A percentile compares a stretch with the other conserved stretches of the same genome.
phyloP scores from a whole-genome alignment of 2,329 filamentous ascomycete species.

The Pseudonectria foliicola region DNA sequence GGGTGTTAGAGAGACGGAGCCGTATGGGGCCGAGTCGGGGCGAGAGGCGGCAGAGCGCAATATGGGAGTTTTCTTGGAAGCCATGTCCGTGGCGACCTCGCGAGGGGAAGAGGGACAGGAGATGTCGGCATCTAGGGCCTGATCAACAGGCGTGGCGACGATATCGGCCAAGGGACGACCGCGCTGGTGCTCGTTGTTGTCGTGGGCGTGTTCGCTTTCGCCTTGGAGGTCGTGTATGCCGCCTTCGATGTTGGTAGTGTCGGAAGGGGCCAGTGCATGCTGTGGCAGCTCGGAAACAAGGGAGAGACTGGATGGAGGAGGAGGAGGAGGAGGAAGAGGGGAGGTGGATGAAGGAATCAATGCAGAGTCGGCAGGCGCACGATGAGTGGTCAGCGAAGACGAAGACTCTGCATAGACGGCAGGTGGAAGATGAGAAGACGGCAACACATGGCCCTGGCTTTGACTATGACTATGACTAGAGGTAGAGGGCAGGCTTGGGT shows the following conservation, averaged over 20 bases:
- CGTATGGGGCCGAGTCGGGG: constrained; percentile 29
- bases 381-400: neutral
- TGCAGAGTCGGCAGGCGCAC: constrained; percentile 5
- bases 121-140: constrained; percentile 21
- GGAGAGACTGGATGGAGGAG: constrained; percentile 1
- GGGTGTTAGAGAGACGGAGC: constrained; percentile 30
- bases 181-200: constrained; percentile 1
- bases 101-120: constrained; percentile 8
- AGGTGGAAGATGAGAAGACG: constrained; percentile 15
- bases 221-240: too few species aligned
- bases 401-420: constrained; percentile 16
- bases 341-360: too few species aligned
- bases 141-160: constrained; percentile 2
- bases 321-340: constrained; percentile 7
- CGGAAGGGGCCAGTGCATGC: constrained; percentile 10
- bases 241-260: too few species aligned
- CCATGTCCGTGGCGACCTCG: constrained; percentile 23
- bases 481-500: constrained; percentile 6
- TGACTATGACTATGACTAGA: too few species aligned
- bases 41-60: constrained; percentile 24
- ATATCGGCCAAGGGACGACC: constrained; percentile 1
- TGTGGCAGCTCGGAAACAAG: neutral
- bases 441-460: constrained; percentile 20
- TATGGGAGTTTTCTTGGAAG: constrained; percentile 31
- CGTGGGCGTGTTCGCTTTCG: neutral